These are phyloP conservation scores for Ogataea philodendri DNA, from an alignment of 805 yeast genomes.

Conservation along the genomic window DNA sequence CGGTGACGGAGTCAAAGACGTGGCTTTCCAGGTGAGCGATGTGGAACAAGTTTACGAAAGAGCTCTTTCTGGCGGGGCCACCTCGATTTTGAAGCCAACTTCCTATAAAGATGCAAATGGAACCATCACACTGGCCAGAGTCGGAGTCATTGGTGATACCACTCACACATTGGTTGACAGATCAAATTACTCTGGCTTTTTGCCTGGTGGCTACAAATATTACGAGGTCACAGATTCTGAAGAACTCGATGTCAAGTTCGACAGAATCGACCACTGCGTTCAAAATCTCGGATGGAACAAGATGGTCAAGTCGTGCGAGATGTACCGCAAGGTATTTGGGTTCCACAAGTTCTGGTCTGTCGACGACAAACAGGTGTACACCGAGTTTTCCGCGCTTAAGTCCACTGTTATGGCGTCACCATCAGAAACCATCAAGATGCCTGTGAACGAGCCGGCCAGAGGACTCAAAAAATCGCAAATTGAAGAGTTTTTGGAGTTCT, in stretches of 20 bases:
- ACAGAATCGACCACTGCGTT: slow-evolving; percentile 72
- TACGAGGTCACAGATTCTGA: slow-evolving; percentile 3
- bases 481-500: slow-evolving; percentile 73
- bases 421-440: slow-evolving; percentile 68
- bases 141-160: slow-evolving; percentile 58
- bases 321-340: slow-evolving; percentile 63
- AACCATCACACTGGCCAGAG: slow-evolving; percentile 47
- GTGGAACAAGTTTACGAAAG: slow-evolving; percentile 42
- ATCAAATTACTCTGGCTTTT: slow-evolving; percentile 26
- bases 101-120: slow-evolving; percentile 47
- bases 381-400: slow-evolving; percentile 65
- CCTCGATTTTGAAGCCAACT: slow-evolving; percentile 27
- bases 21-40: slow-evolving; percentile 61
- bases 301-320: slow-evolving; percentile 55
- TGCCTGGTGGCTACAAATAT: slow-evolving; percentile 24
- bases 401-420: slow-evolving; percentile 76
- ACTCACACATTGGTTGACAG: slow-evolving; percentile 65
- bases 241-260: slow-evolving; percentile 32
- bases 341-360: slow-evolving; percentile 84
- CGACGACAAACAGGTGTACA: slow-evolving; percentile 71
- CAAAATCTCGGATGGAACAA: slow-evolving; percentile 73
- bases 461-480: slow-evolving; percentile 70
- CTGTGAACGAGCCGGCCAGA: slow-evolving; percentile 79
- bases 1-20: slow-evolving; percentile 81
- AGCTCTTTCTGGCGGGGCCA: slow-evolving; percentile 54